Evolutionary conservation across 345 rosid species (phyloP), one percentile per base, ranked within the genome.

Genomic region (Euphorbia lathyris): DNA sequence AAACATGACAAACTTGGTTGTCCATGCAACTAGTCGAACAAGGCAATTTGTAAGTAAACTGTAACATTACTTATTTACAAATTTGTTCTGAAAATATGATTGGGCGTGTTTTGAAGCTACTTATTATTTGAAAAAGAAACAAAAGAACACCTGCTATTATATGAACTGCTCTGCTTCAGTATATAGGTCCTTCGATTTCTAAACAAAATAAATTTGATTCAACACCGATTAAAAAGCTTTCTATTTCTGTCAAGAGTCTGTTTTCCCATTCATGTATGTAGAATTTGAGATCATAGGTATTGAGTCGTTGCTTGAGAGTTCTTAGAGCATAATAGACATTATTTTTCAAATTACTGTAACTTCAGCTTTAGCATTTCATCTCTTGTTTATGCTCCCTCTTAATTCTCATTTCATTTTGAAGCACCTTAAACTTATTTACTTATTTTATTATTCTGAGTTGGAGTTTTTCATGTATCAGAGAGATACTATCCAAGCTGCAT

Each of bases 1-100:
- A 70, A 93, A 90, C 50, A 93, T 93, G 94, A 90, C 90, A 82
- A 90, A 83, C 78, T 72, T 93, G 81, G 88, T 93, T 11, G 93
- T 90, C 80, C 97, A 93, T 32, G 89, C 78, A 3, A 86, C 98
- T 36, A 74, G 80, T 59, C 93, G 96, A 64, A 93, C 98, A 0
- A 84, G 98, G 74, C 76, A 77, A 74, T 93, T 89, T 59, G 98
- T 93, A 67, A 93, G 98, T 90, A 50, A 40, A 53, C 23, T 47
- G 26, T 40, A 40, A 8, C n/a, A 0, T 26, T 22, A n/a, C 45
- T 58, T 29, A 30, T 30, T 9, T 55, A 22, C 58, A 55, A 55
- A 55, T 11, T 51, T 23, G 27, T 55, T 25, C 10, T n/a, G n/a
- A n/a, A n/a, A n/a, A n/a, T n/a, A n/a, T n/a, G n/a, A n/a, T 64